A percentile compares a stretch with the other conserved stretches of the same genome.
Evolutionary conservation across 208 protist genomes (phyloP).

Genomic region (Trypanosoma theileri): DNA sequence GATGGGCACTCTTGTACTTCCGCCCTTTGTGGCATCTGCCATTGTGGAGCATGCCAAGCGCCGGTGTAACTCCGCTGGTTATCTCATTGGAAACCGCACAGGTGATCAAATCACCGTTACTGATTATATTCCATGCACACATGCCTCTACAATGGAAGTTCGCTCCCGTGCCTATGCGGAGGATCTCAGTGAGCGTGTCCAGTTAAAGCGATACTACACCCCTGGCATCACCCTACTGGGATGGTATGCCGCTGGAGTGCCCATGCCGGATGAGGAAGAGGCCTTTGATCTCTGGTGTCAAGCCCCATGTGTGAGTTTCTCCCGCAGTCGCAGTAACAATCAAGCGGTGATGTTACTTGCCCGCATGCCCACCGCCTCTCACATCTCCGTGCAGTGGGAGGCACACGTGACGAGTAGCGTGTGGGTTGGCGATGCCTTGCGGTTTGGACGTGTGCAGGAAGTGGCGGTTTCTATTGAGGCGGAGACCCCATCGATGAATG

Average conservation of each 20-base stretch:
- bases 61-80: constrained; percentile 55
- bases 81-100: constrained; percentile 56
- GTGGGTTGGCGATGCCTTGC: neutral
- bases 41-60: constrained; percentile 88
- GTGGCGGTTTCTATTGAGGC: constrained; percentile 28
- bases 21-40: constrained; percentile 71
- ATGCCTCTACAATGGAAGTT: constrained; percentile 29
- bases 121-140: constrained; percentile 76
- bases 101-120: constrained; percentile 49
- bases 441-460: constrained; percentile 8
- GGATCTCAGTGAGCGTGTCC: constrained; percentile 38
- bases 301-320: constrained; percentile 43
- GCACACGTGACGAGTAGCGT: constrained; percentile 23
- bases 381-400: constrained; percentile 35
- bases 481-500: constrained; percentile 52
- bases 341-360: constrained; percentile 26
- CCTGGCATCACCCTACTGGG: constrained; percentile 50
- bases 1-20: constrained; percentile 35
- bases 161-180: constrained; percentile 35
- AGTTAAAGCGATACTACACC: constrained; percentile 52
- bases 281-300: constrained; percentile 63
- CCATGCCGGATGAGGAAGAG: constrained; percentile 24
- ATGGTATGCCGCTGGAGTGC: constrained; percentile 70
- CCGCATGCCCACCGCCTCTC: constrained; percentile 38
- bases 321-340: constrained; percentile 36